These are phyloP conservation scores for Bondarzewia mesenterica DNA, from an alignment of 1,284 basidiomycete genomes.

Conservation along the genomic window DNA sequence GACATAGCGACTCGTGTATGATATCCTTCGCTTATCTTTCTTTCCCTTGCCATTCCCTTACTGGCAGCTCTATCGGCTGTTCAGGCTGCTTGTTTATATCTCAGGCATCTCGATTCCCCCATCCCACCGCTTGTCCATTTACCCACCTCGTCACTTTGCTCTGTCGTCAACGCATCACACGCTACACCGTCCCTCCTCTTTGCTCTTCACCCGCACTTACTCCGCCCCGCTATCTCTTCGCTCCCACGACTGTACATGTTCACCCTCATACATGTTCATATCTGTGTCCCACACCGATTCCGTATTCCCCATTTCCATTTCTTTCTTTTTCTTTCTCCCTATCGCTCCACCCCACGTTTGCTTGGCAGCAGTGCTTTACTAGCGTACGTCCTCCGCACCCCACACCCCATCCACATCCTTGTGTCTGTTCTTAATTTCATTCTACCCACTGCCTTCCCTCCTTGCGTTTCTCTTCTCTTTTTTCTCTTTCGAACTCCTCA, in stretches of 20 bases:
- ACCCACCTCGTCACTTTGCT: not conserved
- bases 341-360: slow-evolving; percentile 12
- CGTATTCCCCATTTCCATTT: not conserved
- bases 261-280: not conserved
- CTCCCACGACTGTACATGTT: too few species aligned
- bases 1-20: slow-evolving; percentile 19
- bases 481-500: not conserved
- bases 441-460: not conserved
- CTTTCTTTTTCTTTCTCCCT: slow-evolving; percentile 5
- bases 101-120: not conserved
- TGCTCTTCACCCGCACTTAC: not conserved
- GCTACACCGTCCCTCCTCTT: not conserved
- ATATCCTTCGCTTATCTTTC: not conserved
- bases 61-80: too few species aligned
- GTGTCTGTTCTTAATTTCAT: slow-evolving; percentile 2
- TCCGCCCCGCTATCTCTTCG: not conserved
- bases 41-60: not conserved
- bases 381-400: slow-evolving; percentile 5
- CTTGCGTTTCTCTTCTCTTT: slow-evolving; percentile 30
- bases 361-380: slow-evolving; percentile 4
- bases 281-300: not conserved
- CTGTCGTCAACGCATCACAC: not conserved
- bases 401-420: slow-evolving; percentile 4
- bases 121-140: not conserved
- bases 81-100: not conserved